Base-by-base conservation (phyloP, 345 rosid species). In the Streptanthus diversifolius region DNA sequence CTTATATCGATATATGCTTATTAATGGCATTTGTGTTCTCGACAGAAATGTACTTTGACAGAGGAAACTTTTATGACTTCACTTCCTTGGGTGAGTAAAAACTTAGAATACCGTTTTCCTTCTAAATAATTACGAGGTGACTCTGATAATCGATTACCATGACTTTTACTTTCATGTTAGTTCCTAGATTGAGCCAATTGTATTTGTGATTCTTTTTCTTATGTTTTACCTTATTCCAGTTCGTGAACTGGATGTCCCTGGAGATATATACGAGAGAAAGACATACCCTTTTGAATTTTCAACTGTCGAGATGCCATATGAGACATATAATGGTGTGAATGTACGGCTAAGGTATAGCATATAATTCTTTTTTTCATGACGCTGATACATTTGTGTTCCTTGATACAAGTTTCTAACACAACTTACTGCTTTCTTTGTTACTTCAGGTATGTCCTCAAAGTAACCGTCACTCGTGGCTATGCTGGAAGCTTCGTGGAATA, bases 221-320 rank as follows among this genome's bases (percentile, higher is more conserved):
- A 47, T 9, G 30, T 12, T 58, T 48, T 21, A 43, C 59, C 74
- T 71, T 51, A 25, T 75, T 81, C 75, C 87, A 93, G 98, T 93
- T 32, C 96, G 96, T 63, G 97, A 93, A 77, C 72, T 93, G 85
- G 98, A 93, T 83, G 86, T 93, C 68, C 98, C 97, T 68, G 97
- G 98, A 74, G 97, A 93, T 44, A 79, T 95, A 75, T 88, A 88
- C 57, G 99, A 95, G 73, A 85, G 84, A 59, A 95, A 95, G 82
- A 80, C 96, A 13, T 95, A 89, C 64, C 87, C 96, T 8, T 95
- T 95, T 74, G 99, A 95, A 54, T 95, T 95, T 80, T 85, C 99
- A 54, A 91, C 95, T 0, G 99, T 95, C 21, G 99, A 95, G 85
- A 95, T 95, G 99, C 99, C 99, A 5, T 90, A 95, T 49, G 99